These are phyloP conservation scores for Lactarius sp. DNA, from an alignment of 768 basidiomycete genomes.

Conservation along the genomic window DNA sequence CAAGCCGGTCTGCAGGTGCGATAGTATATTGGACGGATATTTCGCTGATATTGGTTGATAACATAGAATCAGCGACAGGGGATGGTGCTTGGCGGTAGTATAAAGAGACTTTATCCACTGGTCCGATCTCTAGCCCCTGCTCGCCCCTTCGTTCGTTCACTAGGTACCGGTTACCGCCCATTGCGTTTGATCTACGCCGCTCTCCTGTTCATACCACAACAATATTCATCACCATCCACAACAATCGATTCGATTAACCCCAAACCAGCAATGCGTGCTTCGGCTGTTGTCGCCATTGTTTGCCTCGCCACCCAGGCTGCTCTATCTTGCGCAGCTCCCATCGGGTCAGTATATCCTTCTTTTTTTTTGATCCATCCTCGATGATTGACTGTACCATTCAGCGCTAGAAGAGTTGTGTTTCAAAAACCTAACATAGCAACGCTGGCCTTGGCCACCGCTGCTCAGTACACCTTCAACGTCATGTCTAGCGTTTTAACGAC, in stretches of 20 bases:
- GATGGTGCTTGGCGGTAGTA: not conserved
- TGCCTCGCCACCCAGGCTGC: not conserved
- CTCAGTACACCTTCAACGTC: not conserved
- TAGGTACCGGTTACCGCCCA: constrained; percentile 13
- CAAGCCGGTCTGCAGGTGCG: too few relatives aligned
- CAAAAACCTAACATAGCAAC: too few relatives aligned
- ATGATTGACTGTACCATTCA: not conserved
- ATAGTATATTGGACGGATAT: not conserved
- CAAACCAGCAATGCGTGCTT: not conserved
- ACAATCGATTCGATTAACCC: not conserved
- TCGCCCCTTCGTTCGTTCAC: not conserved
- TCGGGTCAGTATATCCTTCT: not conserved
- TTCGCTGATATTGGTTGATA: not conserved
- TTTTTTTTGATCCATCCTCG: not conserved
- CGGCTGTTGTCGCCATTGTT: not conserved
- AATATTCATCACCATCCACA: not conserved
- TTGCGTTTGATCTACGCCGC: not conserved
- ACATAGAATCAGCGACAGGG: not conserved
- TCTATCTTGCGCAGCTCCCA: not conserved
- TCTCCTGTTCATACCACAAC: not conserved
- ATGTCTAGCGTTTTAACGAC: not conserved
- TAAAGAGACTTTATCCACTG: not conserved
- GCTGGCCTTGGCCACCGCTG: too few relatives aligned
- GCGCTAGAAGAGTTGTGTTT: not conserved
- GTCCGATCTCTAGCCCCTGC: not conserved